These are phyloP conservation scores for Solanum stenotomum DNA, from an alignment of 257 asterid species.

Conservation along the genomic window DNA sequence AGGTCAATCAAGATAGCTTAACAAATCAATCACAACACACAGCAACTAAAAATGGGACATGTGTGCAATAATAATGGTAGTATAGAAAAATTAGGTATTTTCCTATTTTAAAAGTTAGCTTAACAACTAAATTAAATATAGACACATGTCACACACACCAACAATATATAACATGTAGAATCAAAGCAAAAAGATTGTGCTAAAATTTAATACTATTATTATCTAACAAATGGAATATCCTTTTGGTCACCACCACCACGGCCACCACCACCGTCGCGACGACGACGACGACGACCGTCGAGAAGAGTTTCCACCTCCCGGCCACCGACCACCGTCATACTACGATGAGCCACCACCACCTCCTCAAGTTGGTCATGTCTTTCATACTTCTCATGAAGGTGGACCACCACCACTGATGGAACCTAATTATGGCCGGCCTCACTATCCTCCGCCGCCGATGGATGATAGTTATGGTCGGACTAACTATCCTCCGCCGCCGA, in stretches of 20 bases:
- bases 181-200: neutral
- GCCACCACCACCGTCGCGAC: constrained; percentile 10
- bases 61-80: too few species aligned
- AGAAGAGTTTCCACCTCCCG: constrained; percentile 22
- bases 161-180: neutral
- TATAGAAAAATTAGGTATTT: too few species aligned
- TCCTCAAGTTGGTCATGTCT: constrained; percentile 17
- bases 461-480: neutral
- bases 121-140: neutral
- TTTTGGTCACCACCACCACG: constrained; percentile 15
- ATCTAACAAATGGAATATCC: constrained; percentile 11
- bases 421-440: neutral
- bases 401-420: constrained; percentile 15
- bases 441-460: constrained; percentile 5
- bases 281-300: neutral
- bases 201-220: neutral
- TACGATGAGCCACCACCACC: constrained; percentile 18
- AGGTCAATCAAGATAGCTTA: neutral
- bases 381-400: constrained; percentile 22
- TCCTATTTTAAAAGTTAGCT: neutral
- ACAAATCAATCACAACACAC: neutral
- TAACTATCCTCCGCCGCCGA: neutral
- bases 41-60: too few species aligned
- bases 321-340: constrained; percentile 3
- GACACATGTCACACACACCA: neutral